These are phyloP conservation scores for Claviceps sp. DNA, from an alignment of 2,329 filamentous ascomycete genomes.

Conservation along the genomic window DNA sequence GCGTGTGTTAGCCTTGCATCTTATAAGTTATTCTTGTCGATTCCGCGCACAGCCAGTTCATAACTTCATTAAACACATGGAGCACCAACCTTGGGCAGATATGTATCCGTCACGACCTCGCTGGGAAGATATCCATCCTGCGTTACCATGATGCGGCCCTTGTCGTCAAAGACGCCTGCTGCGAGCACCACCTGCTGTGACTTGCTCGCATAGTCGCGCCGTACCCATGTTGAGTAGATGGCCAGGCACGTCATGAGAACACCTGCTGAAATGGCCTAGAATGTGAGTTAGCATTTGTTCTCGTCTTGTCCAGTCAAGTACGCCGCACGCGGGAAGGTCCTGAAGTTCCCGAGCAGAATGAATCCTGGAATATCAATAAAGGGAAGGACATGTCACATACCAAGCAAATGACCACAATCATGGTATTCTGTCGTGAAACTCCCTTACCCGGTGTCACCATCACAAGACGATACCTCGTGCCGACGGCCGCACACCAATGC, in stretches of 20 bases:
- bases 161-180: slow-evolving; percentile 52
- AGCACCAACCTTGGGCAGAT: slow-evolving; percentile 45
- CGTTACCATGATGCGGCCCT: slow-evolving; percentile 54
- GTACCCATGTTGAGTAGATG: slow-evolving; percentile 25
- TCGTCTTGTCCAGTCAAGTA: not conserved
- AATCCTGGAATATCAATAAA: not conserved
- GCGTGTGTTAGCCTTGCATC: not conserved
- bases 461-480: slow-evolving; percentile 51
- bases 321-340: no score
- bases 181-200: slow-evolving; percentile 47
- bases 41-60: not conserved
- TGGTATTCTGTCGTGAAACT: slow-evolving; percentile 7
- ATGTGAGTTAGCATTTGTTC: not conserved
- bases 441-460: slow-evolving; percentile 17
- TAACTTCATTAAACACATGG: not conserved
- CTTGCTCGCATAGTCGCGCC: slow-evolving; percentile 39
- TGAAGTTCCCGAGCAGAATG: not conserved
- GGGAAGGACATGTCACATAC: slow-evolving; percentile 28
- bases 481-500: slow-evolving; percentile 68
- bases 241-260: slow-evolving; percentile 43
- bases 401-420: slow-evolving; percentile 56
- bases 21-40: not conserved
- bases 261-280: slow-evolving; percentile 47
- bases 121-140: slow-evolving; percentile 56
- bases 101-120: slow-evolving; percentile 67